phyloP scores from a whole-genome alignment of 305 asterid species.

The Andrographis paniculata region DNA sequence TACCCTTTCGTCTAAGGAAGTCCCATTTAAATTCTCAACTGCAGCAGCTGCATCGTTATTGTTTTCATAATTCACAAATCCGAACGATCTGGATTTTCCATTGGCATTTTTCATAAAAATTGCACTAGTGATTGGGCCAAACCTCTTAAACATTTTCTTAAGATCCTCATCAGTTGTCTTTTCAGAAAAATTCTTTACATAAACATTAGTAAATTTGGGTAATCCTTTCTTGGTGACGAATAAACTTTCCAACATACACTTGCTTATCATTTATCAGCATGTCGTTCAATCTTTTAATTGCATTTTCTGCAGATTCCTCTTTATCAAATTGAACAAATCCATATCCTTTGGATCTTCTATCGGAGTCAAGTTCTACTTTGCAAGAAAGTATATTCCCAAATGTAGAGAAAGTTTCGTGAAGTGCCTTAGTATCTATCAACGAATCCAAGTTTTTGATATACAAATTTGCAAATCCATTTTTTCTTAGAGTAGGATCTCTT shows the following conservation, averaged over 20 bases:
- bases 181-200: conserved; percentile 54
- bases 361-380: conserved; percentile 47
- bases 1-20: conserved; percentile 36
- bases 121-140: conserved; percentile 62
- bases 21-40: conserved; percentile 49
- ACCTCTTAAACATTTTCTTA: conserved; percentile 35
- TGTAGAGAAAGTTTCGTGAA: conserved; percentile 50
- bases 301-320: conserved; percentile 60
- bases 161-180: conserved; percentile 36
- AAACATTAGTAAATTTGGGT: conserved; percentile 52
- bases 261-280: conserved; percentile 72
- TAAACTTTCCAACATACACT: conserved; percentile 60
- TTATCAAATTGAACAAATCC: conserved; percentile 73
- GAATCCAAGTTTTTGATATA: conserved; percentile 65
- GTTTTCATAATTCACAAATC: conserved; percentile 53
- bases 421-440: conserved; percentile 53
- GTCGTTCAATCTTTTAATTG: conserved; percentile 46
- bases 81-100: conserved; percentile 68
- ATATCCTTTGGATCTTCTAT: conserved; percentile 52
- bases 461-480: conserved; percentile 64
- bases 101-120: conserved; percentile 43
- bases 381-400: conserved; percentile 74
- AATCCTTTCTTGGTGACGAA: conserved; percentile 59
- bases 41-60: conserved; percentile 52
- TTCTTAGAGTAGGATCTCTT: conserved; percentile 62